phyloP scores from a whole-genome alignment of 2,329 filamentous ascomycete genomes.

The Akanthomyces muscarius region DNA sequence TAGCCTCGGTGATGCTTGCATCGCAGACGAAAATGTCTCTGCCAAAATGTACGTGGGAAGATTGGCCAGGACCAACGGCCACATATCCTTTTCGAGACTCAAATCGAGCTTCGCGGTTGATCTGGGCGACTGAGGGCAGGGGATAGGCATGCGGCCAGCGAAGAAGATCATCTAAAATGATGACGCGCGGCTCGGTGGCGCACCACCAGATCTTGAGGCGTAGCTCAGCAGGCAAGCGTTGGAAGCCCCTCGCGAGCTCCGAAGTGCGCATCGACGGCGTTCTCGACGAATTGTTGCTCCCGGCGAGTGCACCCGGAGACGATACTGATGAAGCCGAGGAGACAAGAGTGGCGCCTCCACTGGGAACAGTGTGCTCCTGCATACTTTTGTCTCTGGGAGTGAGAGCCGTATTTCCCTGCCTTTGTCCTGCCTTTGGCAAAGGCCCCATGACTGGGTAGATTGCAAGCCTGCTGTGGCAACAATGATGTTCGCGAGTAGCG shows the following conservation, averaged over 20 bases:
- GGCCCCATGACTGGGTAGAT: background rate
- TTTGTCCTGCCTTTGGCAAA: background rate
- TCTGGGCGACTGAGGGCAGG: constrained; percentile 33
- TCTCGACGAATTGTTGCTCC: background rate
- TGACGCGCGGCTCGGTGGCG: constrained; percentile 34
- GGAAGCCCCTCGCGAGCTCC: constrained; percentile 23
- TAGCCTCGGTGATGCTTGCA: constrained; percentile 33
- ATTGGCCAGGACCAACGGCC: constrained; percentile 26
- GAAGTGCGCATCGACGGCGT: background rate
- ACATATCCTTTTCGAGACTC: constrained; percentile 35
- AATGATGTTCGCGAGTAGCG: background rate
- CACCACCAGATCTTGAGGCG: constrained; percentile 37
- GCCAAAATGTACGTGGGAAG: constrained; percentile 35
- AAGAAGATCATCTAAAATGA: constrained; percentile 34
- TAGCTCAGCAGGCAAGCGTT: constrained; percentile 33
- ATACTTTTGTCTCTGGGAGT: background rate
- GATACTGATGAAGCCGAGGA: background rate
- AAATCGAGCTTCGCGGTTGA: constrained; percentile 33
- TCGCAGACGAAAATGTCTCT: constrained; percentile 38
- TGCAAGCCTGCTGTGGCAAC: constrained; percentile 5
- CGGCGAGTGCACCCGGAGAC: background rate
- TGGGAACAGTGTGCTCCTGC: background rate
- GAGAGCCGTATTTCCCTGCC: background rate
- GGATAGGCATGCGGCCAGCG: constrained; percentile 30
- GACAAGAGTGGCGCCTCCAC: background rate